These are phyloP conservation scores for Lipomyces starkeyi DNA, from an alignment of 805 yeast species.

Conservation along the genomic window DNA sequence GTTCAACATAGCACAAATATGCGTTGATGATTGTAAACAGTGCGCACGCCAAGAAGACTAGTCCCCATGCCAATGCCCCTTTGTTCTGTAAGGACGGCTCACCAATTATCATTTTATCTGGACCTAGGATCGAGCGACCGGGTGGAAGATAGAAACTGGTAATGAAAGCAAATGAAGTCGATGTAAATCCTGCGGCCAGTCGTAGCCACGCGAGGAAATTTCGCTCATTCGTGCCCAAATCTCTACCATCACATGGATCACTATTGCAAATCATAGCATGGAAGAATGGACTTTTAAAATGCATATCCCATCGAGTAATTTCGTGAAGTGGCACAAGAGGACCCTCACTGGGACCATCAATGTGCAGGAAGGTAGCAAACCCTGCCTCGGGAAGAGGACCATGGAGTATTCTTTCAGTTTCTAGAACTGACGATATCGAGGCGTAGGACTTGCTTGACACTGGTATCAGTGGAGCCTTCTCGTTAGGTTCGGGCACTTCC, in stretches of 20 bases:
- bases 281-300: constrained; percentile 29
- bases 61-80: constrained; percentile 35
- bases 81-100: constrained; percentile 31
- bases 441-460: constrained; percentile 7
- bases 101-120: constrained; percentile 10
- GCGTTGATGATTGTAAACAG: constrained; percentile 30
- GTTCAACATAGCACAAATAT: constrained; percentile 25
- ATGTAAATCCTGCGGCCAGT: constrained; percentile 33
- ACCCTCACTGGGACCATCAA: constrained; percentile 27
- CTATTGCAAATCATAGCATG: constrained; percentile 26
- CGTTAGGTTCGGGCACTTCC: not conserved
- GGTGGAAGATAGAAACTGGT: constrained; percentile 32
- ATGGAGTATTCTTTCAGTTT: not conserved
- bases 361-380: constrained; percentile 27
- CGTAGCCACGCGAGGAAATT: constrained; percentile 38
- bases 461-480: not conserved
- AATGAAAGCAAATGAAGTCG: constrained; percentile 36
- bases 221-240: constrained; percentile 36
- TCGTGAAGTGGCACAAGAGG: constrained; percentile 33
- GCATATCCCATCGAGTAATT: constrained; percentile 36
- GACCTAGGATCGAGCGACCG: constrained; percentile 29
- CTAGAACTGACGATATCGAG: constrained; percentile 14
- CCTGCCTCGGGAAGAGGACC: constrained; percentile 24
- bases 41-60: constrained; percentile 26
- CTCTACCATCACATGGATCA: constrained; percentile 37